A percentile compares a stretch with the other conserved stretches of the same genome.
Evolutionary conservation across 2,329 filamentous ascomycete species (phyloP).

Genomic region (Massarina eburnea): DNA sequence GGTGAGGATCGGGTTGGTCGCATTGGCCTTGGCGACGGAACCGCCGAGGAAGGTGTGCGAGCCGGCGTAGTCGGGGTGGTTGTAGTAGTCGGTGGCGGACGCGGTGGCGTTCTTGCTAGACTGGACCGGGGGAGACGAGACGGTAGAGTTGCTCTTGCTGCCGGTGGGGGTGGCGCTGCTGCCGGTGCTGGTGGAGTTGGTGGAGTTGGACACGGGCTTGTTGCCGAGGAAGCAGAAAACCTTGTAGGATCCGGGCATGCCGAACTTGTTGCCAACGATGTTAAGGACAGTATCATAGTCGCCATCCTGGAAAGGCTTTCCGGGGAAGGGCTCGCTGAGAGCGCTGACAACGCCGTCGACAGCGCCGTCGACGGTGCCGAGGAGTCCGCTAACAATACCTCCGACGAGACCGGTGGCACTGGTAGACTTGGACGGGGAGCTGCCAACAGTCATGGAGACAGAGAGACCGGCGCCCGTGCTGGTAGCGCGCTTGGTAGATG

Average conservation of each 20-base stretch:
- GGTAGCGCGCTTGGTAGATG: background rate
- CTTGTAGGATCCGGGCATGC: conserved; percentile 38
- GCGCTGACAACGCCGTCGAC: conserved; percentile 11
- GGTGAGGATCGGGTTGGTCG: conserved; percentile 29
- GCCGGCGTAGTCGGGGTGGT: conserved; percentile 37
- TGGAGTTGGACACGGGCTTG: conserved; percentile 18
- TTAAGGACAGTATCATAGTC: conserved; percentile 40
- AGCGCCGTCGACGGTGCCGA: background rate
- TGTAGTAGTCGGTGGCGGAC: conserved; percentile 26
- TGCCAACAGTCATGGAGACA: background rate
- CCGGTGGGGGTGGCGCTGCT: conserved; percentile 14
- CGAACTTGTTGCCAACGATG: conserved; percentile 37
- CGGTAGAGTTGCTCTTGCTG: conserved; percentile 19
- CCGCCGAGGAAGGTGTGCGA: conserved; percentile 36
- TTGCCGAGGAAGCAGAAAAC: conserved; percentile 41
- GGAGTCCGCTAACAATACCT: too few species aligned
- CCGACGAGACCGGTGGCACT: background rate
- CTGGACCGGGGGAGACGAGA: conserved; percentile 3
- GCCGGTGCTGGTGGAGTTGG: conserved; percentile 24
- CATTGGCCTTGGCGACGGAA: conserved; percentile 25
- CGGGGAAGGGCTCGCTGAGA: conserved; percentile 27
- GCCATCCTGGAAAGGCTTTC: conserved; percentile 34
- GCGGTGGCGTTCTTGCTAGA: conserved; percentile 20
- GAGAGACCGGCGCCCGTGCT: background rate
- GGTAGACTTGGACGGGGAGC: background rate